These are phyloP conservation scores for Rhizodiscina lignyota DNA, from an alignment of 495 filamentous ascomycete species.

Conservation along the genomic window DNA sequence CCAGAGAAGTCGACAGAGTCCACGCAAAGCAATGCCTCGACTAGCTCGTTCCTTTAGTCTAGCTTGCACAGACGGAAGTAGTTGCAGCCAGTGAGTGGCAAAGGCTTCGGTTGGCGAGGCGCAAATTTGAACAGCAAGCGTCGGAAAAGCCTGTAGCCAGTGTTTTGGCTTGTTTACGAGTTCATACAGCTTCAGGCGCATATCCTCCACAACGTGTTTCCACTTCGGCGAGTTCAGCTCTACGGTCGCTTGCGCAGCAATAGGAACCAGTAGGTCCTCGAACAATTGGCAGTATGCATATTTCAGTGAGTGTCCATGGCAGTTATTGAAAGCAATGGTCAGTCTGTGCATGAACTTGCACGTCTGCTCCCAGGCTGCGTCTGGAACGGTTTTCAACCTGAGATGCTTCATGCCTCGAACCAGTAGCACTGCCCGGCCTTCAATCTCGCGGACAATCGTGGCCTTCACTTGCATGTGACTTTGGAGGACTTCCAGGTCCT, in stretches of 20 bases:
- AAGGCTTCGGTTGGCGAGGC: slow-evolving; percentile 75
- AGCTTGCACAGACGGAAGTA: slow-evolving; percentile 56
- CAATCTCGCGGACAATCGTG: slow-evolving; percentile 37
- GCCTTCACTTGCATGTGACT: slow-evolving; percentile 53
- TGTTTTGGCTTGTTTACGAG: slow-evolving; percentile 84
- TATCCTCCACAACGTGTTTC: slow-evolving; percentile 62
- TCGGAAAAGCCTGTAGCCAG: slow-evolving; percentile 73
- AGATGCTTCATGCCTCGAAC: slow-evolving; percentile 85
- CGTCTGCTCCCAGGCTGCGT: slow-evolving; percentile 66
- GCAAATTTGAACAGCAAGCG: slow-evolving; percentile 71
- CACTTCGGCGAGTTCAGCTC: slow-evolving; percentile 67
- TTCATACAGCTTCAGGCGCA: slow-evolving; percentile 57
- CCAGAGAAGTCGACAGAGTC: slow-evolving; percentile 86
- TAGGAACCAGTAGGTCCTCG: slow-evolving; percentile 71
- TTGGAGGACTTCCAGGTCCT: slow-evolving; percentile 61
- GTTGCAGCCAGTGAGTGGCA: slow-evolving; percentile 64
- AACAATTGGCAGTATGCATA: slow-evolving; percentile 86
- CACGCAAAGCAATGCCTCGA: slow-evolving; percentile 67
- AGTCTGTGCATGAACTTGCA: slow-evolving; percentile 76
- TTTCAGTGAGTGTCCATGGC: slow-evolving; percentile 77
- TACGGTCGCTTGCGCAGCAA: slow-evolving; percentile 58
- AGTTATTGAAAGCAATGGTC: slow-evolving; percentile 63
- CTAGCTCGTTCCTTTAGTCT: slow-evolving; percentile 70
- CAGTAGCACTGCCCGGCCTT: slow-evolving; percentile 66
- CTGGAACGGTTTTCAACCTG: slow-evolving; percentile 47